These are phyloP conservation scores for Scutellaria baicalensis DNA, from an alignment of 257 asterid species.

Conservation along the genomic window DNA sequence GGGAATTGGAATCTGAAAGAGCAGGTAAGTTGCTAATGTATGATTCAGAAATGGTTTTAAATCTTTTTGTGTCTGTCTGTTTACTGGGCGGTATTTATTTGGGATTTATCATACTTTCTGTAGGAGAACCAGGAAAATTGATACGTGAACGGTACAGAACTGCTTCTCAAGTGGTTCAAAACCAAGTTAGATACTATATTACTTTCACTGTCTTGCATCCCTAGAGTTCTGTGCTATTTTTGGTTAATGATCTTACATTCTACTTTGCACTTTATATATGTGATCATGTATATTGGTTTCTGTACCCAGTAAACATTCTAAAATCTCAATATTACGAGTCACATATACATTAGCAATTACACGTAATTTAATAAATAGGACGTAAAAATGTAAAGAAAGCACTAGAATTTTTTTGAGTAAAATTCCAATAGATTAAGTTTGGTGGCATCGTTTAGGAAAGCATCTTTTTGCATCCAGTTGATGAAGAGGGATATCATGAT, in stretches of 20 bases:
- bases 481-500: too few relatives aligned
- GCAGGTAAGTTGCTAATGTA: conserved; percentile 51
- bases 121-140: conserved; percentile 96
- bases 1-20: conserved; percentile 93
- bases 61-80: not conserved
- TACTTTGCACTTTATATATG: not conserved
- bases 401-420: too few relatives aligned
- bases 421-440: not conserved
- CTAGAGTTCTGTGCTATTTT: conserved; percentile 17
- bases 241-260: not conserved
- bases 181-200: conserved; percentile 87
- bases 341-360: too few relatives aligned
- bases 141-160: conserved; percentile 95
- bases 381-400: too few relatives aligned
- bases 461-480: too few relatives aligned
- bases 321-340: too few relatives aligned
- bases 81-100: not conserved
- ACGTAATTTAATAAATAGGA: too few relatives aligned
- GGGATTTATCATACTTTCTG: conserved; percentile 20
- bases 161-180: conserved; percentile 98
- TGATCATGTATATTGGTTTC: not conserved
- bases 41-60: not conserved
- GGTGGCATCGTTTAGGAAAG: not conserved
- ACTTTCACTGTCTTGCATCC: conserved; percentile 47
- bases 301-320: not conserved